These are phyloP conservation scores for Suillus fuscotomentosus DNA, from an alignment of 768 basidiomycete genomes.

Conservation along the genomic window DNA sequence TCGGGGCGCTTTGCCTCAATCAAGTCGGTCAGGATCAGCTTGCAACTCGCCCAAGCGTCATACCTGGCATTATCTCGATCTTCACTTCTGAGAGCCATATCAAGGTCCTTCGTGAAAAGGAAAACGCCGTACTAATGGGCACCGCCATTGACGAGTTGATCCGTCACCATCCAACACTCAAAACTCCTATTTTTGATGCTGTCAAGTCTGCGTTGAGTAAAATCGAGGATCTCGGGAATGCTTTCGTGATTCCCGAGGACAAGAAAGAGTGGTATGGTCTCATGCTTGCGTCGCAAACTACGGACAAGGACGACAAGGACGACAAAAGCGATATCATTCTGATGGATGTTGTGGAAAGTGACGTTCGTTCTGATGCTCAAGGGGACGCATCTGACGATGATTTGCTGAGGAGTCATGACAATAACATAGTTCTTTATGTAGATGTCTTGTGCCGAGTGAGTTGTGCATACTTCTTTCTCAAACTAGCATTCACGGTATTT, in stretches of 20 bases:
- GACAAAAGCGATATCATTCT: conserved; percentile 9
- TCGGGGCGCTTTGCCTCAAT: conserved; percentile 96
- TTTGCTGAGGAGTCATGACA: conserved; percentile 62
- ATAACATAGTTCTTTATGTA: conserved; percentile 72
- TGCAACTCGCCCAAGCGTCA: conserved; percentile 71
- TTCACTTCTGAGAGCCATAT: conserved; percentile 85
- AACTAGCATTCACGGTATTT: conserved; percentile 1
- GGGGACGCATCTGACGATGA: conserved; percentile 29
- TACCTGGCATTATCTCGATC: conserved; percentile 80
- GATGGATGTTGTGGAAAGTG: conserved; percentile 47
- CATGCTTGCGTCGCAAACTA: conserved; percentile 25
- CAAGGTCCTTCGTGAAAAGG: conserved; percentile 86
- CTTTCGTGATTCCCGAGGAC: conserved; percentile 53
- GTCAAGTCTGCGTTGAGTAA: conserved; percentile 66
- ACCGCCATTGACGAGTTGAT: conserved; percentile 93
- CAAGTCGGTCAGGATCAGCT: conserved; percentile 84
- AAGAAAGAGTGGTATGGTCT: conserved; percentile 69
- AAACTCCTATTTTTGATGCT: conserved; percentile 74
- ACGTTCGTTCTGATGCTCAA: conserved; percentile 14
- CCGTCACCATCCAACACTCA: conserved; percentile 90
- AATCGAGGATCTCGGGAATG: conserved; percentile 72
- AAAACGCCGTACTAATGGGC: conserved; percentile 87
- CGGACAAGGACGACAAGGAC: conserved; percentile 3
- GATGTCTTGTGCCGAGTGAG: conserved; percentile 77
- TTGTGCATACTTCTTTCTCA: not conserved